Percentiles rank a stretch among this genome's conserved stretches.
Conservation (phyloP, 2,329 filamentous ascomycete species). For the Didymella segeticola region DNA sequence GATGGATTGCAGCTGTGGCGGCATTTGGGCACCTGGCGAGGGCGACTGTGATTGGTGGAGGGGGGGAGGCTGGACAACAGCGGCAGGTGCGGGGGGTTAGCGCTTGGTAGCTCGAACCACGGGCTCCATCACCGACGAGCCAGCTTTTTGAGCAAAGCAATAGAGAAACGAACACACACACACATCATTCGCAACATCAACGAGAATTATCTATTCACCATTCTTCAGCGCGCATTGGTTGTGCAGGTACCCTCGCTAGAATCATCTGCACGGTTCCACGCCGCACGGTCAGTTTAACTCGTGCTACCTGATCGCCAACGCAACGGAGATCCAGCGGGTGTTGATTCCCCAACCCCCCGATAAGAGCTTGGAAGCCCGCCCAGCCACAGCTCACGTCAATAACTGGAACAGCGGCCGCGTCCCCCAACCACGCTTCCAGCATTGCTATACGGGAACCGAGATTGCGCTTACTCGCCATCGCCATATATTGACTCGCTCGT, state of each 20-base stretch:
- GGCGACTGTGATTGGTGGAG: background rate
- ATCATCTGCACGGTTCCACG: background rate
- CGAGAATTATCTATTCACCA: background rate
- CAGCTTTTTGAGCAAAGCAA: background rate
- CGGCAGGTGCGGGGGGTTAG: conserved; percentile 2
- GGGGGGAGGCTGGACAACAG: conserved; percentile 4
- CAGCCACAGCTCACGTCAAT: conserved; percentile 11
- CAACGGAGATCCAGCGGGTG: conserved; percentile 2
- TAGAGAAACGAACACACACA: background rate
- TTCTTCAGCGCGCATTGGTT: background rate
- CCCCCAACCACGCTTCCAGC: conserved; percentile 17
- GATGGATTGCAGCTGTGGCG: background rate
- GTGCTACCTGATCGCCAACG: conserved; percentile 11
- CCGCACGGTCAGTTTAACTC: background rate
- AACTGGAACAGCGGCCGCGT: conserved; percentile 10
- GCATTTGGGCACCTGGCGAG: background rate
- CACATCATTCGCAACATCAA: background rate
- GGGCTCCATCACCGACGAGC: background rate
- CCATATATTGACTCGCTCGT: conserved; percentile 35
- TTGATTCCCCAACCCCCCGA: conserved; percentile 26
- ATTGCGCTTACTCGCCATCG: conserved; percentile 22
- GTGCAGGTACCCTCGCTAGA: background rate
- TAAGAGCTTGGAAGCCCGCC: conserved; percentile 17
- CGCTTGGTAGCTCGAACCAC: background rate
- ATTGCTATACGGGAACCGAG: conserved; percentile 14